Evolutionary conservation across 78 protist genomes (phyloP).

Genomic region (Thecamonas trahens): DNA sequence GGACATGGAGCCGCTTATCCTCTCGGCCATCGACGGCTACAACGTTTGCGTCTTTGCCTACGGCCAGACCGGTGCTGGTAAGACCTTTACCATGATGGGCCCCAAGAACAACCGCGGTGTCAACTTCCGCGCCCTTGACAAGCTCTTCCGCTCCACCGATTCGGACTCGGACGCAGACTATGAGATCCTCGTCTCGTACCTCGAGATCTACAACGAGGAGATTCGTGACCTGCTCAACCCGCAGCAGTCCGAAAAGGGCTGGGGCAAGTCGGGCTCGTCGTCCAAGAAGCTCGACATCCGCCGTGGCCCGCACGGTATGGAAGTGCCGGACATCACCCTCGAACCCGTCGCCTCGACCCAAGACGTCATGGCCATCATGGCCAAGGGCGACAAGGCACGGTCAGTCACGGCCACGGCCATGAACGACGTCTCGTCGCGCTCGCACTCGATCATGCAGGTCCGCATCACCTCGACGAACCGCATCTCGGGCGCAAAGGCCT

Average conservation of each 20-base stretch:
- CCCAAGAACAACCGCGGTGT: conserved; percentile 1
- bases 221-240: conserved; percentile 22
- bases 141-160: neutral
- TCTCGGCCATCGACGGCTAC: conserved; percentile 61
- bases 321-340: neutral
- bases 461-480: neutral
- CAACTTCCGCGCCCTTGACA: conserved; percentile 7
- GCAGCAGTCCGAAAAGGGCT: no score
- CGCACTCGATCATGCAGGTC: conserved; percentile 25
- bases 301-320: neutral
- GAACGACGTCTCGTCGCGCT: conserved; percentile 34
- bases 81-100: conserved; percentile 57
- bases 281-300: no score
- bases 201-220: conserved; percentile 37
- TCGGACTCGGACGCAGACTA: neutral
- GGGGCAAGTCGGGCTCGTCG: no score
- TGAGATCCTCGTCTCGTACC: neutral
- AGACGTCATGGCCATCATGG: neutral
- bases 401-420: neutral
- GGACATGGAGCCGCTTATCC: conserved; percentile 38
- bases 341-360: neutral
- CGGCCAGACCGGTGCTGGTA: conserved; percentile 59
- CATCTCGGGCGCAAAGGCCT: conserved; percentile 33
- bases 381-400: neutral
- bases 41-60: conserved; percentile 73